These are phyloP conservation scores for Glomus cerebriforme DNA, from an alignment of 192 early-diverging fungal genomes.

Conservation along the genomic window DNA sequence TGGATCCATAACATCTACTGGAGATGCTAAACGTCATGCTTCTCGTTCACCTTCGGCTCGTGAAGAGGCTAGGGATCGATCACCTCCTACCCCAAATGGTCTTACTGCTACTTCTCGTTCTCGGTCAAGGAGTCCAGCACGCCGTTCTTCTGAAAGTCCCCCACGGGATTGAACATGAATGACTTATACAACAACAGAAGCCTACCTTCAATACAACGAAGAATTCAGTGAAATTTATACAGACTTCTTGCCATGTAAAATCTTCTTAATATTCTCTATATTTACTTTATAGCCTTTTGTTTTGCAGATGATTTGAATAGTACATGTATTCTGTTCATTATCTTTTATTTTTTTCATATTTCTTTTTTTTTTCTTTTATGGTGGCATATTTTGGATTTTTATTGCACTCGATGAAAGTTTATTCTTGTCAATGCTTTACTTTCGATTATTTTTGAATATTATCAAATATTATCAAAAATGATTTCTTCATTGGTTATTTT, in stretches of 20 bases:
- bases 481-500: slow-evolving; percentile 25
- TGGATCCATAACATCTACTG: slow-evolving; percentile 2
- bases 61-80: slow-evolving; percentile 8
- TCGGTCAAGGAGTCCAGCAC: slow-evolving; percentile 10
- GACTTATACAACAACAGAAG: not conserved
- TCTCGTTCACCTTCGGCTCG: slow-evolving; percentile 6
- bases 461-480: slow-evolving; percentile 11
- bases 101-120: slow-evolving; percentile 17
- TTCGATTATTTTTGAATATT: not conserved
- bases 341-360: slow-evolving; percentile 13
- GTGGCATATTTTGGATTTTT: not conserved
- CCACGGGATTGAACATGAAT: not conserved
- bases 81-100: not conserved
- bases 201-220: not conserved
- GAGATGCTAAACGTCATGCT: not conserved
- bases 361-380: slow-evolving; percentile 1
- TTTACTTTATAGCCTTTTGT: slow-evolving; percentile 23
- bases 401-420: not conserved
- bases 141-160: slow-evolving; percentile 16
- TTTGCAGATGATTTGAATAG: slow-evolving; percentile 23
- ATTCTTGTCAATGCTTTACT: slow-evolving; percentile 25
- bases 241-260: slow-evolving; percentile 30
- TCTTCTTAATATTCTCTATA: slow-evolving; percentile 11
- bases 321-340: slow-evolving; percentile 6
- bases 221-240: slow-evolving; percentile 25